phyloP scores from a whole-genome alignment of 2,329 filamentous ascomycete species.

The Grosmannia penicillata region DNA sequence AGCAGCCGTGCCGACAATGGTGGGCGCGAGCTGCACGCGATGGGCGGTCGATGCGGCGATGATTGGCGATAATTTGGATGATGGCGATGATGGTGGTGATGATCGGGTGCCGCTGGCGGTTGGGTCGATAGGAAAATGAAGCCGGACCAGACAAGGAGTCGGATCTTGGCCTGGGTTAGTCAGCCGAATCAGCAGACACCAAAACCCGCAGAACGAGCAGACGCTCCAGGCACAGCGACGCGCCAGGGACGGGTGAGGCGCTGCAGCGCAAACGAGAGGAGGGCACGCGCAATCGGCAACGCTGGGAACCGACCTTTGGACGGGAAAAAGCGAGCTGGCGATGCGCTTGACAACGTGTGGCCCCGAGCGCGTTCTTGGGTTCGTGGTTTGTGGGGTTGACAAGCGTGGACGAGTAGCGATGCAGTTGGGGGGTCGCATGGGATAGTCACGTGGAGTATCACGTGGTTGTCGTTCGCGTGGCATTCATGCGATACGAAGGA shows the following conservation, averaged over 20 bases:
- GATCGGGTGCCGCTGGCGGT: not conserved
- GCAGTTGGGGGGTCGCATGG: no score
- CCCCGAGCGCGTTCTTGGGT: slow-evolving; percentile 2
- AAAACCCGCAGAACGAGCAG: no score
- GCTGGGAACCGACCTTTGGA: not conserved
- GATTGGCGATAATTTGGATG: not conserved
- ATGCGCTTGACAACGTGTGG: slow-evolving; percentile 1
- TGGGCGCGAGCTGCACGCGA: not conserved
- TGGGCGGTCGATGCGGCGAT: not conserved
- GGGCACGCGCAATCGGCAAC: not conserved
- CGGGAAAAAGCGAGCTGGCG: not conserved
- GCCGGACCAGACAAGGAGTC: not conserved
- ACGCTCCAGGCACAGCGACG: not conserved
- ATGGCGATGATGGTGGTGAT: not conserved
- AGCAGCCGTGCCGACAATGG: no score
- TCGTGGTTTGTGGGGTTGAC: slow-evolving; percentile 2
- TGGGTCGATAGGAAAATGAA: not conserved
- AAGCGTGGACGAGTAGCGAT: not conserved
- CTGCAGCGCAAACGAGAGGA: not conserved
- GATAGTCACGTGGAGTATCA: no score
- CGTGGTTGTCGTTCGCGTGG: no score
- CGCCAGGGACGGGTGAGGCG: not conserved
- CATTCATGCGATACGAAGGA: no score
- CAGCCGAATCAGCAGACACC: not conserved
- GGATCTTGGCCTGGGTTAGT: not conserved